phyloP scores from a whole-genome alignment of 2,329 filamentous ascomycete species.

The Fusarium buxicola region DNA sequence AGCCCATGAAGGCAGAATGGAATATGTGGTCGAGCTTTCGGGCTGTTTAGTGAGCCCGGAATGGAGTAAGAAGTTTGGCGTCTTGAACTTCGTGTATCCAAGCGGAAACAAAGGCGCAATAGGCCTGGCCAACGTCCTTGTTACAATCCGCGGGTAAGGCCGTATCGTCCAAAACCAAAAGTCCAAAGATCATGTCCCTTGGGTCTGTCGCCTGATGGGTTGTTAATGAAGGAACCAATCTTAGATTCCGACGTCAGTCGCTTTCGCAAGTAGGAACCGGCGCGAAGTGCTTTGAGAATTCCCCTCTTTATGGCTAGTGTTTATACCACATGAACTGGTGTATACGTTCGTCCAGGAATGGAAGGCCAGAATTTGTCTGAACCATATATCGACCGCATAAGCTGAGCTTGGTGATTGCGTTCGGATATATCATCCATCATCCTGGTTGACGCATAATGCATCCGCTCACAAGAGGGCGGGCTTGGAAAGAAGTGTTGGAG shows the following conservation, averaged over 20 bases:
- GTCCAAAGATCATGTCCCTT: neutral
- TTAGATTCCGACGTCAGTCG: neutral
- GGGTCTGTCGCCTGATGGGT: neutral
- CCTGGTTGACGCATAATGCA: constrained; percentile 1
- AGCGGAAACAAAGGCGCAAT: neutral
- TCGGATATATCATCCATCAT: neutral
- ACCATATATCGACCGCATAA: neutral
- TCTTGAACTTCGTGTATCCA: neutral
- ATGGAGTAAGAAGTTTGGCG: neutral
- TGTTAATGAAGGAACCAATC: neutral
- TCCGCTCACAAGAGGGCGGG: neutral
- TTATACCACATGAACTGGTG: too few species aligned
- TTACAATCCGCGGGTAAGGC: neutral
- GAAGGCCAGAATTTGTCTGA: too few species aligned
- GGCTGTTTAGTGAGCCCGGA: too few species aligned
- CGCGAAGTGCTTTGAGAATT: too few species aligned
- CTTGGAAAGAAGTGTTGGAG: neutral
- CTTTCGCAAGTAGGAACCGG: too few species aligned
- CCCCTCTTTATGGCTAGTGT: too few species aligned
- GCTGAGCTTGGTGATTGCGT: neutral
- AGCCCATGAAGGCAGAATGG: neutral
- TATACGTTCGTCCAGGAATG: too few species aligned
- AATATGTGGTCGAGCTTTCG: too few species aligned
- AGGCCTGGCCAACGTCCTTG: neutral
- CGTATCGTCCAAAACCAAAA: neutral